Conservation (phyloP, 257 asterid species). For the Jaltomata sinuosa region DNA sequence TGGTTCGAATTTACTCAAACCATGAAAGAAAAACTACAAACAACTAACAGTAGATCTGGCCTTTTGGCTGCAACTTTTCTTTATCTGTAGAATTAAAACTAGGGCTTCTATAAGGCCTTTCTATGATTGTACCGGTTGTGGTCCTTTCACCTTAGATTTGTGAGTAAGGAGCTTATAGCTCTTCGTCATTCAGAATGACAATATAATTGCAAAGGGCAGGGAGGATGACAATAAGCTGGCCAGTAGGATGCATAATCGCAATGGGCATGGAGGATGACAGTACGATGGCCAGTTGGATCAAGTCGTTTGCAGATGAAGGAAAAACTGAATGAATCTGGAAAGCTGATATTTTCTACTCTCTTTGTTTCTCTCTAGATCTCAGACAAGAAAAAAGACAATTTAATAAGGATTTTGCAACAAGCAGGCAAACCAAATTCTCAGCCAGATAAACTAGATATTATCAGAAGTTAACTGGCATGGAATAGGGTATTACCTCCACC, state of each 20-base stretch:
- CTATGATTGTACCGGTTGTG: not conserved
- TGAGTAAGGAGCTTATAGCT: not conserved
- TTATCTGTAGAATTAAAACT: not conserved
- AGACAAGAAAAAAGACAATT: not conserved
- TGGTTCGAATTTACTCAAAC: not conserved
- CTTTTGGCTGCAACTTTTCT: not conserved
- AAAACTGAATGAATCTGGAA: not conserved
- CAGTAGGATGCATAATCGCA: not conserved
- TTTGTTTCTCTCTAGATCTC: not conserved
- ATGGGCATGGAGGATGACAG: not conserved
- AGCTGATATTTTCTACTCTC: not conserved
- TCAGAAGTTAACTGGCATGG: not conserved
- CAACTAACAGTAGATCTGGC: not conserved
- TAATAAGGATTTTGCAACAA: not conserved
- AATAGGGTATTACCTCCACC: conserved; percentile 50
- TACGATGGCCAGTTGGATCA: not conserved
- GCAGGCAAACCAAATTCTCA: not conserved
- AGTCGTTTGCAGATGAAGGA: not conserved
- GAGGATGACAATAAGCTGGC: not conserved
- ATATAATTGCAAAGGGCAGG: not conserved
- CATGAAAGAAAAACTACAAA: not conserved
- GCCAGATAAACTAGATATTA: not conserved
- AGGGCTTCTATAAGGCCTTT: not conserved
- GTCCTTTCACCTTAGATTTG: not conserved
- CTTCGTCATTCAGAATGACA: not conserved